These are phyloP conservation scores for Calendula officinalis DNA, from an alignment of 129 eudicot genomes.

Conservation along the genomic window DNA sequence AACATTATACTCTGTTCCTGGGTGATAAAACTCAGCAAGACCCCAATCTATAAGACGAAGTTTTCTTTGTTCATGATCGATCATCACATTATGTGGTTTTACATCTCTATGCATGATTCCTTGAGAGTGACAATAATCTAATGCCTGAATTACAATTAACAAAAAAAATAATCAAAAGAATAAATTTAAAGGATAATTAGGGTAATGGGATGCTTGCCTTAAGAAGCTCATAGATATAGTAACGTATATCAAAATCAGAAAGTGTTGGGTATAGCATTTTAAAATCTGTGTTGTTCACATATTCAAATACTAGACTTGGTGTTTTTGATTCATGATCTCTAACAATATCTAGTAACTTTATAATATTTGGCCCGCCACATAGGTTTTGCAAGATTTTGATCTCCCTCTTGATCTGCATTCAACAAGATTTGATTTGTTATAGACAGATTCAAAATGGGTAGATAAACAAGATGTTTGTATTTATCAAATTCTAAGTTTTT, in stretches of 20 bases:
- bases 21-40: constrained; percentile 86
- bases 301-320: constrained; percentile 42
- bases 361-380: constrained; percentile 91
- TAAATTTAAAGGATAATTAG: not conserved
- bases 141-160: constrained; percentile 37
- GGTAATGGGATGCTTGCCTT: constrained; percentile 43
- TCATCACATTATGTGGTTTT: constrained; percentile 92
- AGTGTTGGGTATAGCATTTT: constrained; percentile 81
- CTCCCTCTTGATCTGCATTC: constrained; percentile 86
- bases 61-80: constrained; percentile 82
- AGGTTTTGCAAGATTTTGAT: constrained; percentile 81
- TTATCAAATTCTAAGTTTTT: too few relatives aligned
- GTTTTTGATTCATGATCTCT: too few relatives aligned
- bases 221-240: constrained; percentile 75
- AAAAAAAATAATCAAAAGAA: not conserved
- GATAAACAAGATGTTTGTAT: too few relatives aligned
- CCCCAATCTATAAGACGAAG: constrained; percentile 94
- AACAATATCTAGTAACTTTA: constrained; percentile 22
- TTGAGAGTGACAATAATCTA: constrained; percentile 87
- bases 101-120: constrained; percentile 95
- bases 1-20: constrained; percentile 82
- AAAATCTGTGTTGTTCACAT: constrained; percentile 79
- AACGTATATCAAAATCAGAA: constrained; percentile 77
- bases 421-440: not conserved
- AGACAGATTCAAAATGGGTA: too few relatives aligned